Conservation (phyloP, 441 rosid species). For the Gossypium schwendimanii region DNA sequence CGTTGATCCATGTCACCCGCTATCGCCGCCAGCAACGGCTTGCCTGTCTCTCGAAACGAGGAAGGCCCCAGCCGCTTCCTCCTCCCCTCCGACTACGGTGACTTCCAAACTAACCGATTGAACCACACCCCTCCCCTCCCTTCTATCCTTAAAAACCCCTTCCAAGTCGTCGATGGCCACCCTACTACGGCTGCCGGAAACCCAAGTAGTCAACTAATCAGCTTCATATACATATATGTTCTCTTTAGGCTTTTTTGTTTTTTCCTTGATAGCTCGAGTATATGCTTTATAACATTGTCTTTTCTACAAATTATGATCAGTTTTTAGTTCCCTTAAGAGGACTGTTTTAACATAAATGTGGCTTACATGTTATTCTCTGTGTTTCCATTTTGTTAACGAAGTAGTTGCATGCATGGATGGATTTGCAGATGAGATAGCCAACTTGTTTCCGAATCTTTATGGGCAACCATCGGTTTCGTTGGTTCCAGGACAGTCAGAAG, state of each 20-base stretch:
- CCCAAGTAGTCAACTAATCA: conserved; percentile 40
- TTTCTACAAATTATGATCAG: neutral
- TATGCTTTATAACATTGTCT: neutral
- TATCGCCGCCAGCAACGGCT: neutral
- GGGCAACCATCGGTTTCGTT: conserved; percentile 76
- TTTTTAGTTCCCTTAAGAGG: neutral
- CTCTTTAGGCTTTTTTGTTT: neutral
- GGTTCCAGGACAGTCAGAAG: conserved; percentile 38
- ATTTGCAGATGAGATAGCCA: conserved; percentile 76
- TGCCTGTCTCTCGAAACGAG: neutral
- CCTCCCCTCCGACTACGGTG: conserved; percentile 58
- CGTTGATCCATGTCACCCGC: conserved; percentile 11
- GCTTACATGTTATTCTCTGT: neutral
- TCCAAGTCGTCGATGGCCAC: conserved; percentile 71
- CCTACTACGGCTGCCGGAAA: conserved; percentile 83
- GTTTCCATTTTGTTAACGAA: neutral
- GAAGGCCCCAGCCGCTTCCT: neutral
- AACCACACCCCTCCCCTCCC: conserved; percentile 70
- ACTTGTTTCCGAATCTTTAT: conserved; percentile 77
- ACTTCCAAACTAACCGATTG: conserved; percentile 71
- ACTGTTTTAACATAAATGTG: neutral
- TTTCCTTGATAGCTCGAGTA: neutral
- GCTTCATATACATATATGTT: neutral
- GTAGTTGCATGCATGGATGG: neutral
- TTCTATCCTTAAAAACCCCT: conserved; percentile 55